These are phyloP conservation scores for Pichia rugopelliculosa DNA, from an alignment of 805 yeast genomes.

Conservation along the genomic window DNA sequence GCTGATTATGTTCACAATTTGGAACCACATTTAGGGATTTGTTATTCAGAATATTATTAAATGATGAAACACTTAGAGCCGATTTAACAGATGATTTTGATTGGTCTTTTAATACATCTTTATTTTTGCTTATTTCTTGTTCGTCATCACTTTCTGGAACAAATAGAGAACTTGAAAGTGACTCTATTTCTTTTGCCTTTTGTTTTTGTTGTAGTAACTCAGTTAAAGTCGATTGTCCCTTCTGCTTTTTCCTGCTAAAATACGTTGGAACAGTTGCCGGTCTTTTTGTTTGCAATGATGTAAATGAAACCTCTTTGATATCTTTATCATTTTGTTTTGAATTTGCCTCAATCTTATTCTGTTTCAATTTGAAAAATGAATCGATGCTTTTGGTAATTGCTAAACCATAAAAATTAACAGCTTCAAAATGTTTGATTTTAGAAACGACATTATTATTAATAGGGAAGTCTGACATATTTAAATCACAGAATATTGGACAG, in stretches of 20 bases:
- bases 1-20: conserved; percentile 39
- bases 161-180: conserved; percentile 8
- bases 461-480: conserved; percentile 24
- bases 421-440: conserved; percentile 40
- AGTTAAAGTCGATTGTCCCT: conserved; percentile 9
- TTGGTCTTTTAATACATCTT: background rate
- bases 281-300: conserved; percentile 1
- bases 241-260: conserved; percentile 16
- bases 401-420: conserved; percentile 39
- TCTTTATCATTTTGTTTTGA: background rate
- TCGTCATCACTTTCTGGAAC: conserved; percentile 15
- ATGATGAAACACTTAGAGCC: conserved; percentile 13
- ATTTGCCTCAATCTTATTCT: background rate
- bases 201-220: conserved; percentile 2
- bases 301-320: background rate
- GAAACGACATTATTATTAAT: background rate
- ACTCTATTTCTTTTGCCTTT: background rate
- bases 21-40: conserved; percentile 27
- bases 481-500: conserved; percentile 80
- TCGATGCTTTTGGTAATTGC: conserved; percentile 25
- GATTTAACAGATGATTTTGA: background rate
- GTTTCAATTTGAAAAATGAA: conserved; percentile 20
- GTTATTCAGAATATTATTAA: conserved; percentile 17
- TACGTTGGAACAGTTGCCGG: conserved; percentile 9
- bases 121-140: background rate